Conservation (phyloP, 305 asterid genomes). For the Solanum chacoense region DNA sequence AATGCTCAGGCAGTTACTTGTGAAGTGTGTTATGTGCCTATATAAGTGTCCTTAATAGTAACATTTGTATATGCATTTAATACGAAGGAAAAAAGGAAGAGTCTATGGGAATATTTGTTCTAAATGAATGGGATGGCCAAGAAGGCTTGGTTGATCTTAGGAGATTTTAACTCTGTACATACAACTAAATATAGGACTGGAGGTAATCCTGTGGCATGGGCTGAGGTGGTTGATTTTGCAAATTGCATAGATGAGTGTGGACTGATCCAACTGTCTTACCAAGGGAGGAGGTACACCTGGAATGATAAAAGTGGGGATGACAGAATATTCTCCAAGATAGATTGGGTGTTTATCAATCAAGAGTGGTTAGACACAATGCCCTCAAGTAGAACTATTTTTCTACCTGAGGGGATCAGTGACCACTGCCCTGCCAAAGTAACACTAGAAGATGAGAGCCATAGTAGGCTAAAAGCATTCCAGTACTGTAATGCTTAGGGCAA, state of each 20-base stretch:
- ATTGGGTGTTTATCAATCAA: not conserved
- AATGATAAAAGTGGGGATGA: not conserved
- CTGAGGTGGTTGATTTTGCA: not conserved
- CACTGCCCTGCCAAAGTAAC: not conserved
- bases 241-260: not conserved
- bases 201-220: not conserved
- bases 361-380: not conserved
- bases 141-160: not conserved
- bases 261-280: not conserved
- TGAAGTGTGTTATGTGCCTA: not conserved
- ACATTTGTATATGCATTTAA: not conserved
- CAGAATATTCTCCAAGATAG: not conserved
- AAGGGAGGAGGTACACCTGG: not conserved
- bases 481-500: not conserved
- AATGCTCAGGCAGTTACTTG: not conserved
- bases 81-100: not conserved
- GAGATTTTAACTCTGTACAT: not conserved
- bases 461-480: not conserved
- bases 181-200: not conserved
- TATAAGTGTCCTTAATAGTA: not conserved
- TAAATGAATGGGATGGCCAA: not conserved
- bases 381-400: not conserved
- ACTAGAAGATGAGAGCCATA: not conserved
- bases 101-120: not conserved
- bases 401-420: not conserved